Base-by-base conservation (phyloP, 2,329 filamentous ascomycete species). In the Verticillium nubilum region DNA sequence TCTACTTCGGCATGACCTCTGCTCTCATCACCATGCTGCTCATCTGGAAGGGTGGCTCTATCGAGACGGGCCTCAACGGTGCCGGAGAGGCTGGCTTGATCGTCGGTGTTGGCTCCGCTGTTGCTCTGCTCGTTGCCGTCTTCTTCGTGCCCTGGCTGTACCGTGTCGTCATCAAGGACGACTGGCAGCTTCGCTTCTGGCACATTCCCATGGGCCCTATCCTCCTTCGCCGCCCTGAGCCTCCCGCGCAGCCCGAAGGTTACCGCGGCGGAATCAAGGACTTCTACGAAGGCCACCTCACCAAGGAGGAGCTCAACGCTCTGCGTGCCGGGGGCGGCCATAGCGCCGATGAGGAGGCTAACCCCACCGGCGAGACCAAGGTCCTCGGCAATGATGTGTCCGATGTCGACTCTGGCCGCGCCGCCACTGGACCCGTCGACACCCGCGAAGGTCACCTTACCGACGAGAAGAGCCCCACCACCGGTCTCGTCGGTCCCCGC, bases 1-100 rank as follows among this genome's bases (percentile, higher is more conserved):
- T 85, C 59, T 86, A 85, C 72, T 85, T 86, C 66, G 81, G 75
- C 67, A 65, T 85, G 52, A 84, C 84, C 0, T 77, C 78, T 15
- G 76, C 59, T 3, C 61, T 64, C 3, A 53, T 64, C 10, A 59
- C 62, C 19, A 64, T 64, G 63, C 35, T 64, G 19, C 63, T 64
- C 2, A 59, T 63, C 55, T 64, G 62, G 62, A 64, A 64, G 60
- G 63, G 63, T 9, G 63, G 63, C 2, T 60, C 62, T 3, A 60
- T 62, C 60, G 58, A 63, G 50, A 54, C 63, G 3, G 37, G 2
- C 27, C 59, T 65, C 25, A 62, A 27, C 37, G 58, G 58, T 33
- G 69, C 68, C 6, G 72, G 78, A 63, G 74, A 80, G 28, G 74
- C 73, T 25, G 80, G 80, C 56, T 73, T 78, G 59, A 81, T 82